Conservation (phyloP, 2,329 filamentous ascomycete species). For the Chaetothyriales sp. region DNA sequence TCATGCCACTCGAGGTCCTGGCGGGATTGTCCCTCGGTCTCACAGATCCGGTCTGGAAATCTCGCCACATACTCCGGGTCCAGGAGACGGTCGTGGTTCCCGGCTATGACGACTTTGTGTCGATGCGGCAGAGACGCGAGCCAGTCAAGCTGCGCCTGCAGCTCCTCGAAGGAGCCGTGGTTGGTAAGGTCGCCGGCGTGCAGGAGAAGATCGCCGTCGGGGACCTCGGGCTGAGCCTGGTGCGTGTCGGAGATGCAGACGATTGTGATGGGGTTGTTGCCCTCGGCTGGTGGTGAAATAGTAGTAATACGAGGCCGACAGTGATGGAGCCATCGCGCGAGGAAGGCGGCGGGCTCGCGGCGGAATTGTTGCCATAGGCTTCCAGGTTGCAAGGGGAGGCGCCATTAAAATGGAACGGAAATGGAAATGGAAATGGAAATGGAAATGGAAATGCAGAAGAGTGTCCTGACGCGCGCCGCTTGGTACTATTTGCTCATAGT, state of each 20-base stretch:
- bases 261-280: constrained; percentile 7
- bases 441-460: too few relatives aligned
- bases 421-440: too few relatives aligned
- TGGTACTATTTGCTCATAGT: too few relatives aligned
- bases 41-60: not conserved
- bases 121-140: constrained; percentile 25
- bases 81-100: constrained; percentile 31
- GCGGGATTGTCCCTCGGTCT: constrained; percentile 6
- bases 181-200: constrained; percentile 37
- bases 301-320: too few relatives aligned
- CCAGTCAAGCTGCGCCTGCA: constrained; percentile 30
- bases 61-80: constrained; percentile 7
- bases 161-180: constrained; percentile 28
- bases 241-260: constrained; percentile 35
- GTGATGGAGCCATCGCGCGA: too few relatives aligned
- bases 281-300: too few relatives aligned
- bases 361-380: too few relatives aligned
- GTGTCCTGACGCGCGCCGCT: too few relatives aligned
- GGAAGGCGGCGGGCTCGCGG: too few relatives aligned
- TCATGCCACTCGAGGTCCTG: constrained; percentile 13
- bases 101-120: constrained; percentile 33
- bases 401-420: too few relatives aligned
- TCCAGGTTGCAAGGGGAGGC: too few relatives aligned
- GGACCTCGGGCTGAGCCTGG: constrained; percentile 24
- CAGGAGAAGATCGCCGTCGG: constrained; percentile 32